Evolutionary conservation across 148 eudicot genomes (phyloP).

Genomic region (Suaeda aralocaspica): DNA sequence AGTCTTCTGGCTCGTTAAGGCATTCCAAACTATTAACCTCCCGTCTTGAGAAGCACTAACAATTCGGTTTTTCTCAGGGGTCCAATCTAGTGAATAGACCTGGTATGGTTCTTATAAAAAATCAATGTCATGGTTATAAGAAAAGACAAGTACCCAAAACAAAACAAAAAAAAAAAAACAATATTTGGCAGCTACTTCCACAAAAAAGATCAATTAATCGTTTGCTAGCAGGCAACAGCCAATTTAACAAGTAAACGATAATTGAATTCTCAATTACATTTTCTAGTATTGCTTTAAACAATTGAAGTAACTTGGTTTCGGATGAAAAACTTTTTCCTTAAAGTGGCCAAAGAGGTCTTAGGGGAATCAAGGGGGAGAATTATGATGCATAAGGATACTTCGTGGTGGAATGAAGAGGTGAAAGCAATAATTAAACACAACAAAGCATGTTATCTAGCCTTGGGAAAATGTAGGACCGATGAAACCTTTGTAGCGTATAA

Average conservation of each 20-base stretch:
- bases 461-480: too few relatives aligned
- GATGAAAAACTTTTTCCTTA: too few relatives aligned
- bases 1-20: slow-evolving; percentile 96
- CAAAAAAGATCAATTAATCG: slow-evolving; percentile 9
- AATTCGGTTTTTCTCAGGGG: slow-evolving; percentile 84
- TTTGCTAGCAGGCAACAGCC: not conserved
- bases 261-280: not conserved
- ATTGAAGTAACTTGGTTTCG: too few relatives aligned
- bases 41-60: slow-evolving; percentile 99
- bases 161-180: slow-evolving; percentile 2
- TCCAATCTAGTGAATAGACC: slow-evolving; percentile 98
- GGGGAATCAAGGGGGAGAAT: too few relatives aligned
- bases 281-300: too few relatives aligned
- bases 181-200: not conserved
- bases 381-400: too few relatives aligned
- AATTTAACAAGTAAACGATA: not conserved
- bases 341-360: too few relatives aligned
- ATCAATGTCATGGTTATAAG: not conserved
- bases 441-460: too few relatives aligned
- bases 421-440: too few relatives aligned
- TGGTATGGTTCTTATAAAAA: slow-evolving; percentile 22
- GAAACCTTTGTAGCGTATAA: too few relatives aligned
- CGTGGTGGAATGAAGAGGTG: too few relatives aligned
- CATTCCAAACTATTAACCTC: slow-evolving; percentile 93
- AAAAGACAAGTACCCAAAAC: not conserved